Conservation (phyloP, 148 eudicot species). For the Fagopyrum tataricum region DNA sequence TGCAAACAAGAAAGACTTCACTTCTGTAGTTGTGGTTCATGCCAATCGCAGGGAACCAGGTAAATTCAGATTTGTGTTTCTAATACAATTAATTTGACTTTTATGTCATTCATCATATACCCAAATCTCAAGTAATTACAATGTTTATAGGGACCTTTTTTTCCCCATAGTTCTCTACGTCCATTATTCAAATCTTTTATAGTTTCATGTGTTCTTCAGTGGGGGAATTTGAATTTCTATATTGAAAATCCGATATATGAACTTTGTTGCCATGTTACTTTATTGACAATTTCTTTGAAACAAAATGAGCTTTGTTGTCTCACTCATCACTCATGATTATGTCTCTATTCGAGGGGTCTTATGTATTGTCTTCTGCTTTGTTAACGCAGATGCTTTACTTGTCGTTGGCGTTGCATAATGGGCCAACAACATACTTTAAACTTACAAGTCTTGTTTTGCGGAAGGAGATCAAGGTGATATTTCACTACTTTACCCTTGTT, state of each 20-base stretch:
- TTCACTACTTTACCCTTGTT: background rate
- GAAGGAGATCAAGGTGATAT: slow-evolving; percentile 80
- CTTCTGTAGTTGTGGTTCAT: slow-evolving; percentile 81
- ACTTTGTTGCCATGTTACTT: background rate
- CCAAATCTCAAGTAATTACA: background rate
- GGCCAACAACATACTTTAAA: slow-evolving; percentile 97
- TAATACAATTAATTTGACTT: background rate
- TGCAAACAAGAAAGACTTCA: slow-evolving; percentile 77
- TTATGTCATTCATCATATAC: background rate
- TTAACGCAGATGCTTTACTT: slow-evolving; percentile 64
- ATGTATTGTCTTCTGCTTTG: background rate
- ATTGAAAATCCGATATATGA: background rate
- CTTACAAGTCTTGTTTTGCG: slow-evolving; percentile 75
- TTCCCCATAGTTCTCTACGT: background rate
- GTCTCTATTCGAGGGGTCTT: background rate
- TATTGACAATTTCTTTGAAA: background rate
- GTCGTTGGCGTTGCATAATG: slow-evolving; percentile 80
- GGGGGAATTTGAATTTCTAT: background rate
- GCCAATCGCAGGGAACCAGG: slow-evolving; percentile 95
- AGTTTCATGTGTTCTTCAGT: background rate
- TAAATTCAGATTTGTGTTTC: slow-evolving; percentile 11
- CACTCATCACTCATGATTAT: background rate
- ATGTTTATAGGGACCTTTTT: background rate
- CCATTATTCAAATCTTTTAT: background rate
- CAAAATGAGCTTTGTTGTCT: background rate